Base-by-base conservation (phyloP, 176 grass and related monocot genomes). In the Carex kokanica region DNA sequence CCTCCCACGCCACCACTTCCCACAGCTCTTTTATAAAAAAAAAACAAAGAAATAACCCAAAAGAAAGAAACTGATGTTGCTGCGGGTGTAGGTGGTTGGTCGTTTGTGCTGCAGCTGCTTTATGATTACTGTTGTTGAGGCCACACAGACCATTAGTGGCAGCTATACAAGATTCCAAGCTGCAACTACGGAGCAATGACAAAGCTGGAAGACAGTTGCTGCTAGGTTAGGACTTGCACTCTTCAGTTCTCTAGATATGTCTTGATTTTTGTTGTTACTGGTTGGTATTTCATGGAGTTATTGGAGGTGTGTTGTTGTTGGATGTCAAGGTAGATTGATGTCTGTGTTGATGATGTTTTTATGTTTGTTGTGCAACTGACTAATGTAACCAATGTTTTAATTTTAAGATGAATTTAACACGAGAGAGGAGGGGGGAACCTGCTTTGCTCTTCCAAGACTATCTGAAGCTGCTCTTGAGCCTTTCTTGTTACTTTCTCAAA, bases 401-500 rank as follows among this genome's bases (percentile, higher is more conserved):
- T 47, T 47, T 71, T 72, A 20, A 72, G 45, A 72, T 73, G 36
- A 6, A 73, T 73, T 18, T 47, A 38, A 49, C 67, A 49, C 18
- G n/a, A 73, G 16, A 13, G 36, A 20, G 40, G 34, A 16, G 60
- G 45, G 65, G 29, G 23, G 13, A 54, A 98, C 95, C 95, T 98
- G 95, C 87, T 98, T 68, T 93, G 89, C 85, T 95, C 92, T 90
- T 98, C 92, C 81, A 98, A 38, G 32, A 95, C 95, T 81, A 93
- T 90, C 86, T 98, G 95, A 87, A 98, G 71, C 82, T 98, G 95
- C 70, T 98, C 95, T 69, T 98, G 95, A 86, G 95, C 95, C 82
- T 84, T 93, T 69, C 91, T 89, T 78, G 95, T 98, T 8, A 95
- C 95, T 83, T 93, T 86, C 85, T 94, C 95, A 79, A 98, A 68